phyloP scores from a whole-genome alignment of 495 filamentous ascomycete species.

The Aspergillus egyptiacus region DNA sequence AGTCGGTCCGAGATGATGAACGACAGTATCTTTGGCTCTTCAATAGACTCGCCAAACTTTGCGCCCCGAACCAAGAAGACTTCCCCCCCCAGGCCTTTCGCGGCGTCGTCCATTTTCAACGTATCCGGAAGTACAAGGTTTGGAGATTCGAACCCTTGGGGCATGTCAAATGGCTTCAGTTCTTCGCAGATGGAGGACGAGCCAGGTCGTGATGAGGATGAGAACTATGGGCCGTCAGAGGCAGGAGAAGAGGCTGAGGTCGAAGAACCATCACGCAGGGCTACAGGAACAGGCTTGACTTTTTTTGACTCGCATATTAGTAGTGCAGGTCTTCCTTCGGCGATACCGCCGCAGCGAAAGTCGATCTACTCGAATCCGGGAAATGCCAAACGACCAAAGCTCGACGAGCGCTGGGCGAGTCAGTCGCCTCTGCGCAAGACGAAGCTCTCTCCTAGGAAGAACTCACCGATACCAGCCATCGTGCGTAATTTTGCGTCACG shows the following conservation, averaged over 20 bases:
- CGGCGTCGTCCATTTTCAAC: constrained; percentile 28
- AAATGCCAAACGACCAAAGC: constrained; percentile 42
- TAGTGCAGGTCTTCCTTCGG: constrained; percentile 20
- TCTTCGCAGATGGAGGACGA: constrained; percentile 33
- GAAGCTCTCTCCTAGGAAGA: constrained; percentile 41
- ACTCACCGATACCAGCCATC: constrained; percentile 45
- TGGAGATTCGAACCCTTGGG: constrained; percentile 31
- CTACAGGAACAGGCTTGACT: constrained; percentile 20
- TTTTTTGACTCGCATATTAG: constrained; percentile 33
- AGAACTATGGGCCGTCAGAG: constrained; percentile 23
- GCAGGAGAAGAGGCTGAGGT: constrained; percentile 28
- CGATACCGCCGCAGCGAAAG: constrained; percentile 27
- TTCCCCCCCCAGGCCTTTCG: constrained; percentile 19
- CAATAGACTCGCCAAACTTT: constrained; percentile 35
- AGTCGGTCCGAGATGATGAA: constrained; percentile 37
- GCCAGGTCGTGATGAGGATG: constrained; percentile 32
- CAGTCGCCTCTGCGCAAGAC: constrained; percentile 35
- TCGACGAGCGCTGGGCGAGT: constrained; percentile 37
- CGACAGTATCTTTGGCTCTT: constrained; percentile 42
- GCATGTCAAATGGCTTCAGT: constrained; percentile 24
- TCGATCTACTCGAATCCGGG: constrained; percentile 38
- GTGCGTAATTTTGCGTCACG: constrained; percentile 37
- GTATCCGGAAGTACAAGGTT: constrained; percentile 39
- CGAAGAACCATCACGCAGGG: constrained; percentile 18
- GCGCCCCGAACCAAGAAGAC: constrained; percentile 29